Evolutionary conservation across 345 rosid genomes (phyloP), one percentile per base, ranked within the genome.

Genomic region (Rhizophora apiculata): DNA sequence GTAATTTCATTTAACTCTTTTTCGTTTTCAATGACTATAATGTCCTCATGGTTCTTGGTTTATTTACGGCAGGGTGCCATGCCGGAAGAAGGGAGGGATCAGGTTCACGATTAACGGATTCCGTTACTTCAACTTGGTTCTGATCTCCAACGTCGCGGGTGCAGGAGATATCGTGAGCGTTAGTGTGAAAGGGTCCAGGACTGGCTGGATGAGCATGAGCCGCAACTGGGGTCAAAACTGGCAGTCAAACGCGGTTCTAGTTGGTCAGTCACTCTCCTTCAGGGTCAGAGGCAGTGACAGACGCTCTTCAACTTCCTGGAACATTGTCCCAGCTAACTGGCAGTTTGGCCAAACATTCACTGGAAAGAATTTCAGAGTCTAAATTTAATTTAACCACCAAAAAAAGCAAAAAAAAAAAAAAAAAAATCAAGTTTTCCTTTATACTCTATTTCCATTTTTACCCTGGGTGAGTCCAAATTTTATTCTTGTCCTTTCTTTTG

Each of bases 311-410:
- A 87, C 92, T 58, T 87, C 92, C 0, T 85, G 85, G 89, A 87
- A 87, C 78, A 66, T 85, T 36, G 86, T 71, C 46, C 89, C 89
- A 26, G 67, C 86, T 6, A 60, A 72, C 49, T 87, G 92, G 92
- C 82, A 83, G 74, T 87, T 87, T 57, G 89, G 89, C 21, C 92
- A 87, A 67, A 83, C 89, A 30, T 87, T 87, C 83, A 76, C 76
- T 39, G 92, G 92, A 8, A 85, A 87, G 65, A 87, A 85, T 56
- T 87, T 85, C 80, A 76, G 83, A 76, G 86, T 83, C 68, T 85
- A 62, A 65, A 22, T 56, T 21, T 56, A 56, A 22, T 56, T 56
- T 15, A 9, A 56, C 5, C 4, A 31, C 5, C 5, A 31, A 31
- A 31, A 5, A 3, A 4, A 31, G 4, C 2, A 31, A 5, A 19